phyloP scores from a whole-genome alignment of 371 early-diverging fungal species.

The Smittium culicis region DNA sequence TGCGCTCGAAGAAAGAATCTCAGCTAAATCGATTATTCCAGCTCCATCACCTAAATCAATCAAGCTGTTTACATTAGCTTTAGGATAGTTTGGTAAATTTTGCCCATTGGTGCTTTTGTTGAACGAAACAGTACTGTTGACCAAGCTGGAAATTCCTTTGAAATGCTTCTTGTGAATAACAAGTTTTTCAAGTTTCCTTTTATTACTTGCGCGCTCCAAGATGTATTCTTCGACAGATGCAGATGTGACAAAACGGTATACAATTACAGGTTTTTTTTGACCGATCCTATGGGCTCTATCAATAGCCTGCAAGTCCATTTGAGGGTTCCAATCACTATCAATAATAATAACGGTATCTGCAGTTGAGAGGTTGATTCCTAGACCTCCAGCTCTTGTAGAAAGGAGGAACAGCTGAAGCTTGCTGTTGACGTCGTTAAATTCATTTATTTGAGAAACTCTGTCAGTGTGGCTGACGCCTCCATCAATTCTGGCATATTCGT shows the following conservation, averaged over 20 bases:
- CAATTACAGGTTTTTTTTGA: slow-evolving; percentile 77
- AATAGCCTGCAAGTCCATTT: slow-evolving; percentile 94
- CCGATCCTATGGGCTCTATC: slow-evolving; percentile 95
- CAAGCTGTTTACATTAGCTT: background rate
- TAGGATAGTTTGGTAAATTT: slow-evolving; percentile 11
- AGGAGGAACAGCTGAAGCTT: slow-evolving; percentile 73
- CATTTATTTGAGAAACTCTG: slow-evolving; percentile 59
- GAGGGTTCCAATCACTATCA: slow-evolving; percentile 95
- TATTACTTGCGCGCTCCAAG: slow-evolving; percentile 58
- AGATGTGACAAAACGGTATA: slow-evolving; percentile 76
- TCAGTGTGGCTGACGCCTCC: slow-evolving; percentile 69
- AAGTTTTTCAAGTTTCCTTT: slow-evolving; percentile 77
- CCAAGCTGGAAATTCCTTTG: slow-evolving; percentile 32
- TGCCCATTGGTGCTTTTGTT: background rate
- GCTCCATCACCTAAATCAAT: background rate
- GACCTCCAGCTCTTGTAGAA: slow-evolving; percentile 92
- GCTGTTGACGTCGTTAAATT: slow-evolving; percentile 36
- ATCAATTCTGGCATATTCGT: slow-evolving; percentile 87
- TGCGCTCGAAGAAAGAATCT: slow-evolving; percentile 54
- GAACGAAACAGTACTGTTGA: slow-evolving; percentile 17
- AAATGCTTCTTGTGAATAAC: slow-evolving; percentile 70
- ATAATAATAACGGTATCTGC: slow-evolving; percentile 90
- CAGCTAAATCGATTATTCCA: slow-evolving; percentile 41
- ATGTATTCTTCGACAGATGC: slow-evolving; percentile 77
- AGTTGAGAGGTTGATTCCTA: slow-evolving; percentile 87